Evolutionary conservation across 2,329 filamentous ascomycete species (phyloP).

Genomic region (Diaporthe batatas): DNA sequence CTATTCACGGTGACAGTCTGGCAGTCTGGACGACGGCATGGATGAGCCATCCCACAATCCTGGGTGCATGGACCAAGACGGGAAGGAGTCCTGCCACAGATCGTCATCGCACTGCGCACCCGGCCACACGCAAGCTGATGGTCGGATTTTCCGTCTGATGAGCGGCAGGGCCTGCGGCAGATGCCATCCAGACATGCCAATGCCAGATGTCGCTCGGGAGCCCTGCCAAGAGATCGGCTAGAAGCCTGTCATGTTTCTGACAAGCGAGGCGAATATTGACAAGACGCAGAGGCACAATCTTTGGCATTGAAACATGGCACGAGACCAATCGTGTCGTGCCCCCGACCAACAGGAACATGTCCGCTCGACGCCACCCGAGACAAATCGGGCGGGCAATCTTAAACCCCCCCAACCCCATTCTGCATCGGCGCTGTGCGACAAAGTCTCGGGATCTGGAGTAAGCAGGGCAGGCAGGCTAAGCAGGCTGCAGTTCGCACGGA

Average conservation of each 20-base stretch:
- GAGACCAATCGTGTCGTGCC: neutral
- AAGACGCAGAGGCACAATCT: neutral
- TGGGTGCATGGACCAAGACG: neutral
- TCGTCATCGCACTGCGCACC: neutral
- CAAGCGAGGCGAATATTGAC: neutral
- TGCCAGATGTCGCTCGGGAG: neutral
- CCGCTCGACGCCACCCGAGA: neutral
- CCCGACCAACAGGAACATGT: neutral
- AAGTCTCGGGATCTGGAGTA: neutral
- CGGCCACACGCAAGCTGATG: neutral
- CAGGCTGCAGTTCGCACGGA: constrained; percentile 4
- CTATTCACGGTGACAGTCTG: neutral
- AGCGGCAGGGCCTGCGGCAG: neutral
- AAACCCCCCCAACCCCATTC: no score
- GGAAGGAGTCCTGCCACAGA: neutral
- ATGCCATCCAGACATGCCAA: neutral
- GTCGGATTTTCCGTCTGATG: constrained; percentile 19
- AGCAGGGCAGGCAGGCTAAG: no score
- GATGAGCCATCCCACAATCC: constrained; percentile 4
- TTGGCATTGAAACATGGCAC: constrained; percentile 5
- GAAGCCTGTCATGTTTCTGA: constrained; percentile 29
- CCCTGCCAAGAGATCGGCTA: constrained; percentile 29
- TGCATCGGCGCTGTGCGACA: constrained; percentile 1
- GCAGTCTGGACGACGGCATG: neutral
- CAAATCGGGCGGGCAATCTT: constrained; percentile 7